phyloP scores from a whole-genome alignment of 805 yeast genomes.

The Candida incommunis region DNA sequence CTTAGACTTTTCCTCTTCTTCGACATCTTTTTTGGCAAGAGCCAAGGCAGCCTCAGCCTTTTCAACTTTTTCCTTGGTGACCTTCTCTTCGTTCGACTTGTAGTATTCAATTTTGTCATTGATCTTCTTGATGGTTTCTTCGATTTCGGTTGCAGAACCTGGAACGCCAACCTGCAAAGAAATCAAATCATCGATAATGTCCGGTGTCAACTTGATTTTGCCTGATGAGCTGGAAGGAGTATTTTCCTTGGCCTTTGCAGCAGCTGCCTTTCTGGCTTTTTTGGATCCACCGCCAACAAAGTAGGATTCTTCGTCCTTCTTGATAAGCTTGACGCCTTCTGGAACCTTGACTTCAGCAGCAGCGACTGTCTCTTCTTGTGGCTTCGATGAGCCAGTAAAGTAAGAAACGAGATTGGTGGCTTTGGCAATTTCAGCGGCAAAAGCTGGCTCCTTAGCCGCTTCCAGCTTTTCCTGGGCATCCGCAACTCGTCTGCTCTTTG shows the following conservation, averaged over 20 bases:
- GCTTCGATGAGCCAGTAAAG: constrained; percentile 69
- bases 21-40: constrained; percentile 42
- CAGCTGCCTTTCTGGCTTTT: constrained; percentile 33
- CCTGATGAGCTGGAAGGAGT: constrained; percentile 13
- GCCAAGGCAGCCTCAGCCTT: constrained; percentile 67
- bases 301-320: constrained; percentile 47
- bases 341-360: constrained; percentile 33
- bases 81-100: constrained; percentile 61
- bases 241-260: constrained; percentile 29
- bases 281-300: constrained; percentile 33
- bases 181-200: constrained; percentile 59
- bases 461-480: constrained; percentile 60
- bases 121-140: constrained; percentile 49
- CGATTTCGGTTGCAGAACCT: constrained; percentile 54
- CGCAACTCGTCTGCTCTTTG: constrained; percentile 37
- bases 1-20: constrained; percentile 10
- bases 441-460: constrained; percentile 68
- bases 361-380: constrained; percentile 22
- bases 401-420: constrained; percentile 58
- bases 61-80: constrained; percentile 61
- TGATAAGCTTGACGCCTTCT: constrained; percentile 46
- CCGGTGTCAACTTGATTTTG: constrained; percentile 66
- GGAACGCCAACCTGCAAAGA: constrained; percentile 73
- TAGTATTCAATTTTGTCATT: constrained; percentile 58
- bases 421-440: constrained; percentile 58